phyloP scores from a whole-genome alignment of 1,284 basidiomycete species.

The Trametes versicolor region DNA sequence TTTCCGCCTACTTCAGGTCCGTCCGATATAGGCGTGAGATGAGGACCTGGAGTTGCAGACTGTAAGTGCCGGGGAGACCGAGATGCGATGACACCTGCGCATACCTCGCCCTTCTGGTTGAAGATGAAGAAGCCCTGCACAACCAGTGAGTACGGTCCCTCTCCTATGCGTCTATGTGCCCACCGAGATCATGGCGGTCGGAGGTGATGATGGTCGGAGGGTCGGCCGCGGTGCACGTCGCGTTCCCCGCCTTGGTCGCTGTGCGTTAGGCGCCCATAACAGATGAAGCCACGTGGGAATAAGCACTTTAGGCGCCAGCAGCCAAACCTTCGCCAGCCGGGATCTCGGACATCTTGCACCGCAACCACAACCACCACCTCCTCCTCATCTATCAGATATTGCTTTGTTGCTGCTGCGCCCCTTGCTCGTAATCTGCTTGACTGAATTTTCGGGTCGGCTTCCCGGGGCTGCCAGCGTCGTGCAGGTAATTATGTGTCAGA shows the following conservation, averaged over 20 bases:
- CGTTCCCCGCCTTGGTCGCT: constrained; percentile 19
- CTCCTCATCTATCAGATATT: too few species aligned
- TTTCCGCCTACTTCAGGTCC: constrained; percentile 84
- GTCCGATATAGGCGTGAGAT: constrained; percentile 93
- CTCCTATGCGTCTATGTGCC: constrained; percentile 28
- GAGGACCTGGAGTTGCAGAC: constrained; percentile 70
- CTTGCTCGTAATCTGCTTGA: too few species aligned
- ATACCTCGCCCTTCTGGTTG: constrained; percentile 96
- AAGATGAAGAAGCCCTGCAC: constrained; percentile 96
- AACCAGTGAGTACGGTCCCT: constrained; percentile 2
- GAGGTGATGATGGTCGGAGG: constrained; percentile 13
- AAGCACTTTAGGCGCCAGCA: constrained; percentile 5
- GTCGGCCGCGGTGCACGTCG: constrained; percentile 7
- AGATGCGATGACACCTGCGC: constrained; percentile 33
- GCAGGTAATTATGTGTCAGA: too few species aligned
- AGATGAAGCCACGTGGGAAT: constrained; percentile 16
- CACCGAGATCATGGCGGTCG: constrained; percentile 51
- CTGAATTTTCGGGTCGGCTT: too few species aligned
- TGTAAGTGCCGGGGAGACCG: background rate
- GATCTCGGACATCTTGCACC: too few species aligned
- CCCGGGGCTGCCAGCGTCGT: too few species aligned
- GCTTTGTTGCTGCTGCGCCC: too few species aligned
- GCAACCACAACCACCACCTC: too few species aligned
- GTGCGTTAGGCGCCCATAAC: constrained; percentile 13
- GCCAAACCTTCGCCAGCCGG: too few species aligned